Percentiles rank a stretch among this genome's conserved stretches.
Evolutionary conservation across 163 green algal genomes (phyloP).

Genomic region (Prototheca wickerhamii): DNA sequence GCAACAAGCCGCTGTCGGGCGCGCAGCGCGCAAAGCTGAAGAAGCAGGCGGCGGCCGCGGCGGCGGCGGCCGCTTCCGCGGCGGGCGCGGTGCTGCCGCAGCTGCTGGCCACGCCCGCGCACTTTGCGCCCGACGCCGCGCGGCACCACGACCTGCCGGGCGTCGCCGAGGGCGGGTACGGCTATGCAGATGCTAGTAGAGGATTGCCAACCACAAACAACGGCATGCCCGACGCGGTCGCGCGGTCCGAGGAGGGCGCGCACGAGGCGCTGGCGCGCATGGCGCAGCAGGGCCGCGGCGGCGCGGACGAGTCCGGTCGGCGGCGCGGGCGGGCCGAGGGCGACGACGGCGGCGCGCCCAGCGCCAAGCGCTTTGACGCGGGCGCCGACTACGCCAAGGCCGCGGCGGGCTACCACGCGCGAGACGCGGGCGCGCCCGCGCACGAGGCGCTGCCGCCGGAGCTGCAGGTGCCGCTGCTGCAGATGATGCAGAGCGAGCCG

Average conservation of each 20-base stretch:
- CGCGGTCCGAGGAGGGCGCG: constrained; percentile 10
- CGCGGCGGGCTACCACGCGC: no score
- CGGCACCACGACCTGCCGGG: background rate
- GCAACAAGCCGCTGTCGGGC: constrained; percentile 13
- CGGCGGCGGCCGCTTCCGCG: background rate
- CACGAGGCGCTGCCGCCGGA: no score
- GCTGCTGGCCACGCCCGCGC: background rate
- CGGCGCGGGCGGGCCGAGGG: background rate
- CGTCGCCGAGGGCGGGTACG: no score
- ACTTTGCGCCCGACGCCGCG: background rate
- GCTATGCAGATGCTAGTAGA: no score
- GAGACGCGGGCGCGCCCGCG: no score
- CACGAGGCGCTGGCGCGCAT: constrained; percentile 11
- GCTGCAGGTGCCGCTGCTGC: constrained; percentile 3
- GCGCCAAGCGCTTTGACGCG: no score
- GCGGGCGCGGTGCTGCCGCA: constrained; percentile 1
- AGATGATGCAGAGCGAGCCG: background rate
- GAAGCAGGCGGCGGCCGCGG: constrained; percentile 2
- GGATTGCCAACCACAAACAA: no score
- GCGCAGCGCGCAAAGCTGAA: constrained; percentile 20
- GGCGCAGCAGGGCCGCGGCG: constrained; percentile 3
- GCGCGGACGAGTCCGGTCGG: background rate
- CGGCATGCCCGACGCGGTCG: background rate
- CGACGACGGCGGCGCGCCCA: no score
- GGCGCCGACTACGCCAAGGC: no score